A percentile compares a stretch with the other conserved stretches of the same genome.
phyloP scores from a whole-genome alignment of 495 filamentous ascomycete species.

The Copromyces sp. region DNA sequence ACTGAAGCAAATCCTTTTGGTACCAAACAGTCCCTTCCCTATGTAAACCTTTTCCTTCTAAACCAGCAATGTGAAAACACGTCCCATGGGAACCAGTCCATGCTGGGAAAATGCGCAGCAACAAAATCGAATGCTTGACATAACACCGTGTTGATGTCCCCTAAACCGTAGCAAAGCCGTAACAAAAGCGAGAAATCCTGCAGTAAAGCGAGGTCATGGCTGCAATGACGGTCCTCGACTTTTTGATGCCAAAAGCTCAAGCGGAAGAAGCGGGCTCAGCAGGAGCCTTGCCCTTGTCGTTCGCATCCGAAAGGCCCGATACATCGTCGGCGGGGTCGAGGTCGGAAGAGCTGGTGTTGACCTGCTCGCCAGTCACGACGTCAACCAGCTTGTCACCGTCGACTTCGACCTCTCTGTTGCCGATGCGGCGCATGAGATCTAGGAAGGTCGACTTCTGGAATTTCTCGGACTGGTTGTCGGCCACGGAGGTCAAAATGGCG shows the following conservation, averaged over 20 bases:
- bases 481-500: constrained; percentile 28
- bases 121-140: neutral
- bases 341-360: constrained; percentile 2
- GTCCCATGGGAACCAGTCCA: neutral
- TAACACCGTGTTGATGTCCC: neutral
- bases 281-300: neutral
- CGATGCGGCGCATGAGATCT: constrained; percentile 33
- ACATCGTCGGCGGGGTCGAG: neutral
- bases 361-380: constrained; percentile 13
- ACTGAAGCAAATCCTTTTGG: neutral
- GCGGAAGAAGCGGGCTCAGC: neutral
- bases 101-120: neutral
- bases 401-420: constrained; percentile 28
- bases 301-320: neutral
- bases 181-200: neutral
- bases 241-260: neutral
- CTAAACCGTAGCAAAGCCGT: neutral
- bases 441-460: constrained; percentile 37
- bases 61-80: neutral
- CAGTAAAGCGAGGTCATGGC: neutral
- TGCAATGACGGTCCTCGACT: neutral
- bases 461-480: constrained; percentile 29
- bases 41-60: neutral
- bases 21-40: neutral
- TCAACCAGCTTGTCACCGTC: constrained; percentile 30